Base-by-base conservation (phyloP, 169 alveolate species). In the Plasmodium inui region DNA sequence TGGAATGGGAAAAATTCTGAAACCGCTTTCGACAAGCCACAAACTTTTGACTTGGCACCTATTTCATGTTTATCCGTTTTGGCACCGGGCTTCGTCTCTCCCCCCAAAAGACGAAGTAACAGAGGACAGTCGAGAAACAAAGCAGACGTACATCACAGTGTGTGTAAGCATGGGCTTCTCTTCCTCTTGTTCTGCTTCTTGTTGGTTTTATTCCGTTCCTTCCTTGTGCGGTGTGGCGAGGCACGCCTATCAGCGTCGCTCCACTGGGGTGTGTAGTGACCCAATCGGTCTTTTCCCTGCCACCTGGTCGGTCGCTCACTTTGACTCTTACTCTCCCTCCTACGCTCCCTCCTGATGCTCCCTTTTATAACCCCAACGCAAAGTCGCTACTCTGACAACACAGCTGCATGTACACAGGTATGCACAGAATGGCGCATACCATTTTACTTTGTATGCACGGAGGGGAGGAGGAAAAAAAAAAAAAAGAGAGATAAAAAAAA, bases 361-460 rank as follows among this genome's bases (percentile, higher is more conserved):
- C 61, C 61, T 12, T 50, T 14, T 50, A 17, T 50, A 50, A 17
- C 61, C 61, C 61, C 61, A 50, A 50, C 61, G 26, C 22, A 50
- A 50, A 50, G 61, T 50, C 61, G 61, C 61, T 50, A 50, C 61
- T 50, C 61, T 50, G 22, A 50, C 61, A 50, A 50, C 61, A 26
- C 61, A 50, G 22, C 61, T 50, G 61, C 61, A 50, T 50, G 61
- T 17, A 17, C 61, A 50, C 26, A 12, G 61, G 22, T 50, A 12
- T 50, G 22, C 61, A 44, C 55, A 44, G 32, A 61, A 61, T 61
- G 74, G 32, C 14, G 4, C 74, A 61, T 61, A 61, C 74, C 74
- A 61, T 61, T n/a, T 61, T 61, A 61, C 32, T 61, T 12, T 61
- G 34, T 61, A 61, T 61, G 74, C 74, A 61, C 76, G n/a, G 76